phyloP scores from a whole-genome alignment of 192 early-diverging fungal genomes.

The Umbelopsis isabellina region DNA sequence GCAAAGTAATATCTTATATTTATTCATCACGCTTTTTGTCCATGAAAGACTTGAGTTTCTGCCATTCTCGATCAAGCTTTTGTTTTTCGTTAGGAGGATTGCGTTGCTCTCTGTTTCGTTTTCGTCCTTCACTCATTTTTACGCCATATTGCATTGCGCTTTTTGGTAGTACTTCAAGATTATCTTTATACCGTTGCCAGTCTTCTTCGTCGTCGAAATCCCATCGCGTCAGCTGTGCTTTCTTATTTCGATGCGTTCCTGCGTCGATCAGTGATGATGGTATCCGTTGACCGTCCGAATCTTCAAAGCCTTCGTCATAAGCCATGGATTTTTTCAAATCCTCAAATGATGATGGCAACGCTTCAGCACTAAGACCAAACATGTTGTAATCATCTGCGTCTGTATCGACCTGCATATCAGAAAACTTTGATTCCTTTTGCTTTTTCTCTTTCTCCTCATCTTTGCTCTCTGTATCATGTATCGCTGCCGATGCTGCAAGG shows the following conservation, averaged over 20 bases:
- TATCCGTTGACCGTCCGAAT: conserved; percentile 45
- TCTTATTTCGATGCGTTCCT: conserved; percentile 72
- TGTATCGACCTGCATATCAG: conserved; percentile 38
- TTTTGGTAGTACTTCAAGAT: conserved; percentile 72
- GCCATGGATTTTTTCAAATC: conserved; percentile 40
- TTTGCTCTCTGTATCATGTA: conserved; percentile 31
- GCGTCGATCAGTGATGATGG: conserved; percentile 64
- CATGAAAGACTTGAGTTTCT: conserved; percentile 51
- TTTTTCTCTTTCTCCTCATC: conserved; percentile 32
- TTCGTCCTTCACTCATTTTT: conserved; percentile 68
- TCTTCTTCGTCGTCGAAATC: conserved; percentile 84
- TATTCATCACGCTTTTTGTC: conserved; percentile 50
- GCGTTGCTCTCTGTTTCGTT: conserved; percentile 48
- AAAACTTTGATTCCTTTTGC: conserved; percentile 26
- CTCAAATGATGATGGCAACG: conserved; percentile 41
- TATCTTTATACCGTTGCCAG: conserved; percentile 73
- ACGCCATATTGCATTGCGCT: conserved; percentile 79
- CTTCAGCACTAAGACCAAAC: conserved; percentile 52
- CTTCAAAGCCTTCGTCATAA: conserved; percentile 56
- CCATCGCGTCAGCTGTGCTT: conserved; percentile 67
- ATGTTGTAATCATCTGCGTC: conserved; percentile 55
- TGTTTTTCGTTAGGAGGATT: conserved; percentile 49
- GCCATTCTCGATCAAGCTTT: conserved; percentile 52
- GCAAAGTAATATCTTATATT: neutral
- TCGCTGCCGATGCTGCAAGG: conserved; percentile 2